A percentile compares a stretch with the other conserved stretches of the same genome.
Conservation (phyloP, 2,329 filamentous ascomycete species). For the Zymoseptoria passerinii region DNA sequence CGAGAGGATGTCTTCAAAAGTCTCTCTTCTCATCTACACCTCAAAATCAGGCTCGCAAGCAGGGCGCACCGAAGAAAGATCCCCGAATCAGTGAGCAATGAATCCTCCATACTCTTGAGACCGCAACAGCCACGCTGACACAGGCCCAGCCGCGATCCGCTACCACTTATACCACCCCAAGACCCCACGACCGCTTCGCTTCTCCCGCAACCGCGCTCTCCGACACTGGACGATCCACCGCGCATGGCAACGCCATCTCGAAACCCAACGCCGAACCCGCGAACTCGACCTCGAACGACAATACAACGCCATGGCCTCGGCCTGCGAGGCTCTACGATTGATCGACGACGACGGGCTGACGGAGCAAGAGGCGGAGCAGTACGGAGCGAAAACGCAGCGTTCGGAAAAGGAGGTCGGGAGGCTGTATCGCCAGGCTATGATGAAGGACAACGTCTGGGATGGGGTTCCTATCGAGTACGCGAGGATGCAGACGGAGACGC, state of each 20-base stretch:
- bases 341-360: constrained; percentile 38
- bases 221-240: constrained; percentile 99
- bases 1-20: constrained; percentile 20
- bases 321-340: constrained; percentile 72
- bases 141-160: constrained; percentile 50
- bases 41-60: constrained; percentile 30
- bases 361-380: constrained; percentile 18
- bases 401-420: constrained; percentile 44
- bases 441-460: constrained; percentile 78
- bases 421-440: constrained; percentile 79
- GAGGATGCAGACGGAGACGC: constrained; percentile 73
- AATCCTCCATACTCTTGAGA: not conserved
- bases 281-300: constrained; percentile 66
- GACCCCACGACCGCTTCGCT: constrained; percentile 70
- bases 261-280: constrained; percentile 55
- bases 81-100: constrained; percentile 24
- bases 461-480: constrained; percentile 89
- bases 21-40: constrained; percentile 32
- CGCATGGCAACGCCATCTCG: constrained; percentile 76
- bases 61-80: constrained; percentile 27
- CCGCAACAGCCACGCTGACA: not conserved
- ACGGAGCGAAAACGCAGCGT: constrained; percentile 16
- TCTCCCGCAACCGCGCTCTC: constrained; percentile 77
- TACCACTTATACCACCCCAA: constrained; percentile 62
- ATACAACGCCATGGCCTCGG: constrained; percentile 73